Base-by-base conservation (phyloP, 2,329 filamentous ascomycete genomes). In the Colletotrichum orbiculare region DNA sequence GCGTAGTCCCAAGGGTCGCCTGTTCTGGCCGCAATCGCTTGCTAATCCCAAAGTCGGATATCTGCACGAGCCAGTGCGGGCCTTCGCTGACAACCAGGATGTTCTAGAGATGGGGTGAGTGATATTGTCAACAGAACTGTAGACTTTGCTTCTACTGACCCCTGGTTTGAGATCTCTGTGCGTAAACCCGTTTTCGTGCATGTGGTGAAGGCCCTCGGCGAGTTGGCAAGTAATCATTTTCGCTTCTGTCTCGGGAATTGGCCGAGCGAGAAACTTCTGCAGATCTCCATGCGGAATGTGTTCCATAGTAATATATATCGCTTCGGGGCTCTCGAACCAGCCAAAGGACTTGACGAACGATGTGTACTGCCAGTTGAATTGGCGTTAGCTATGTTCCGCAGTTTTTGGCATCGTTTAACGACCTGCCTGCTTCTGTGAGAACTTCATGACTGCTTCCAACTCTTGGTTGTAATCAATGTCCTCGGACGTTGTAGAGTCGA, bases 31-130 rank as follows among this genome's bases (percentile, higher is more conserved):
- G 39, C 6, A 54, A 35, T 25, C 52, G 52, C 33, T 25, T 45
- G 33, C 39, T 54, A 12, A 54, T 54, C 5, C 52, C 52, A 33
- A 54, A 54, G 13, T 54, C 52, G 2, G 39, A 54, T n/a, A 54
- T 54, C 33, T 45, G 52, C 17, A 54, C 52, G 8, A 54, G 52
- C 52, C 52, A 54, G 11, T 43, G 8, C 4, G 39, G 39, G 4
- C 39, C 52, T 45, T 34, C 10, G 1, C 13, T 34, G 8, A 54
- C 52, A 8, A 54, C 52, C 0, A 54, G 52, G 8, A 54, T 54
- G 39, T 54, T 54, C 52, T 54, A 38, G 38, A 10, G 38, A 41
- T 41, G 9, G 9, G 4, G 9, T 41, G 13, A 9, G 9, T 10
- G 6, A 41, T 10, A 8, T 41, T 41, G 2, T 41, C 9, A 41